Evolutionary conservation across 345 rosid genomes (phyloP).

Genomic region (Luvunga scandens): DNA sequence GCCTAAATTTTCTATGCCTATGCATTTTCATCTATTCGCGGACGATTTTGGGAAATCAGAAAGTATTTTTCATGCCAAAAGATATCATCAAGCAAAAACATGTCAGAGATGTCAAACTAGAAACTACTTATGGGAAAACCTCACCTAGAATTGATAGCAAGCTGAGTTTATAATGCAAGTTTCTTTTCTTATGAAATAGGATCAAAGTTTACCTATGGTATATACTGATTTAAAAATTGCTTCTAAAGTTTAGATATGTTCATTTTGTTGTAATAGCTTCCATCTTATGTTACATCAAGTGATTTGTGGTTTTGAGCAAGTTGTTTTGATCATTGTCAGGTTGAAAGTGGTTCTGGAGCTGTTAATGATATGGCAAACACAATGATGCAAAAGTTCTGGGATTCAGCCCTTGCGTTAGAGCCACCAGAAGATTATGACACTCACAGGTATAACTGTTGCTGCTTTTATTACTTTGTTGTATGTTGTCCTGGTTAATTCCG

Average conservation of each 20-base stretch:
- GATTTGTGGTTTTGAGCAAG: not conserved
- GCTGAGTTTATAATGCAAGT: not conserved
- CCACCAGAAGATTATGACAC: constrained; percentile 89
- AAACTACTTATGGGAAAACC: not conserved
- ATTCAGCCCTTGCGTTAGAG: constrained; percentile 89
- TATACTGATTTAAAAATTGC: too few species aligned
- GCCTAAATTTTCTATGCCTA: not conserved
- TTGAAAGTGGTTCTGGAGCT: constrained; percentile 82
- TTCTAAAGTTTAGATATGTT: too few species aligned
- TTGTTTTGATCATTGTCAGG: constrained; percentile 36
- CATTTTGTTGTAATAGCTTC: not conserved
- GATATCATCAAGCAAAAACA: not conserved
- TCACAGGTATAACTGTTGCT: constrained; percentile 53
- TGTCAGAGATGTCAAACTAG: not conserved
- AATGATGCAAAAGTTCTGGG: constrained; percentile 99
- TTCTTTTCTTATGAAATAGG: too few species aligned
- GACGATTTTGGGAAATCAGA: not conserved
- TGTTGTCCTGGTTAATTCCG: constrained; percentile 11
- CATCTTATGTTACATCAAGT: not conserved
- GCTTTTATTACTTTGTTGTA: constrained; percentile 5
- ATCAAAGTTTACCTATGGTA: too few species aligned
- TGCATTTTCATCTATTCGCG: not conserved
- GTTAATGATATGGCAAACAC: constrained; percentile 89
- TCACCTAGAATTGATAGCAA: not conserved
- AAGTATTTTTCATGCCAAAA: not conserved